Conservation (phyloP, 1,139 yeast genomes). For the Suhomyces bokatorum region DNA sequence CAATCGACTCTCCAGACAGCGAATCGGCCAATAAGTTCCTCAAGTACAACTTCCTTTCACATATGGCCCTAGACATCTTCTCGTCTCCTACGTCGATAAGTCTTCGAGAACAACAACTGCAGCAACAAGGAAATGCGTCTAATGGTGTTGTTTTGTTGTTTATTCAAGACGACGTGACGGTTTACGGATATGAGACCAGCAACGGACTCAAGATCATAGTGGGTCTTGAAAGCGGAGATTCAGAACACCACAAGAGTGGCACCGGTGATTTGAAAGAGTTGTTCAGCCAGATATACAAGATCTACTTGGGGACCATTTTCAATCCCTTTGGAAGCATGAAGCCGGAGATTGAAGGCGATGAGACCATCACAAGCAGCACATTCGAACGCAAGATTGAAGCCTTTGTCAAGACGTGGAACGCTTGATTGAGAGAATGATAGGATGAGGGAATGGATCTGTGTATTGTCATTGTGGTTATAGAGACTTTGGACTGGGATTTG, state of each 20-base stretch:
- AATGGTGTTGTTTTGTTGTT: conserved; percentile 47
- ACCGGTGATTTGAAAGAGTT: conserved; percentile 23
- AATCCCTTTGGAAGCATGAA: conserved; percentile 53
- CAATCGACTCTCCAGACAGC: conserved; percentile 13
- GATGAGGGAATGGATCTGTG: no score
- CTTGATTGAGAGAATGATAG: neutral
- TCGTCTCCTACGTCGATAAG: conserved; percentile 50
- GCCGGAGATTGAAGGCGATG: conserved; percentile 6
- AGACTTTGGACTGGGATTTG: no score
- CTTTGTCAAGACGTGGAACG: conserved; percentile 38
- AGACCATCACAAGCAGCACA: conserved; percentile 16
- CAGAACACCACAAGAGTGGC: conserved; percentile 1
- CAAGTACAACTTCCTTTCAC: conserved; percentile 62
- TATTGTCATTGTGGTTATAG: no score
- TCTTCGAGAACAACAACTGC: conserved; percentile 40
- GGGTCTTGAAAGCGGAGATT: conserved; percentile 32
- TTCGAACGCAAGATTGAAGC: conserved; percentile 41
- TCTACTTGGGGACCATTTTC: conserved; percentile 52
- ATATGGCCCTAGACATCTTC: conserved; percentile 67
- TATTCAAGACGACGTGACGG: conserved; percentile 60
- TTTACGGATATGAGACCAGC: conserved; percentile 62
- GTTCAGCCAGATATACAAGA: conserved; percentile 47
- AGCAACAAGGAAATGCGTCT: conserved; percentile 18
- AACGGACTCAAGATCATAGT: conserved; percentile 61
- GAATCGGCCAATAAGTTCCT: conserved; percentile 45